Conservation (phyloP, 495 filamentous ascomycete genomes). For the Trichoderma reesei region DNA sequence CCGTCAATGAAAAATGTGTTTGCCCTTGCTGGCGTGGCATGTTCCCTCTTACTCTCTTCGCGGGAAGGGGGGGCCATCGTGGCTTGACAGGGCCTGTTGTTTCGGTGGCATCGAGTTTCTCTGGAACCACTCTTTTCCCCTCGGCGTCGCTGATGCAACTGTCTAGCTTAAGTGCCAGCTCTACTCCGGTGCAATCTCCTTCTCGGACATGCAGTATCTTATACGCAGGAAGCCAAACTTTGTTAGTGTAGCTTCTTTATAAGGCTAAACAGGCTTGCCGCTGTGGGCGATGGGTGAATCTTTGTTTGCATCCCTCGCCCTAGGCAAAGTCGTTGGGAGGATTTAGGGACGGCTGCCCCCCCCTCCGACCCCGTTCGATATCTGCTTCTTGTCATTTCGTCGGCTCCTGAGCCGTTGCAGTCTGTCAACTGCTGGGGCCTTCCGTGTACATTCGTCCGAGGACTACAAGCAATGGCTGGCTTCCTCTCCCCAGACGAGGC, state of each 20-base stretch:
- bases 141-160: slow-evolving; percentile 5
- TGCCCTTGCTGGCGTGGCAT: too few relatives aligned
- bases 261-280: slow-evolving; percentile 6
- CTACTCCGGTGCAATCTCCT: slow-evolving; percentile 9
- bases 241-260: neutral
- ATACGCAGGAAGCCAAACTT: neutral
- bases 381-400: neutral
- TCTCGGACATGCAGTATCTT: slow-evolving; percentile 5
- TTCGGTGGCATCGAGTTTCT: neutral
- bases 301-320: neutral
- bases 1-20: too few relatives aligned
- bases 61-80: neutral
- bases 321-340: neutral
- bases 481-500: slow-evolving; percentile 13
- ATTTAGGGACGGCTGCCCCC: neutral
- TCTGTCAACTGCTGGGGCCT: neutral
- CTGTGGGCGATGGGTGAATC: neutral
- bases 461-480: neutral
- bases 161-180: neutral
- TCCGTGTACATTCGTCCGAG: neutral
- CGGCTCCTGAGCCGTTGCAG: neutral
- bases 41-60: neutral
- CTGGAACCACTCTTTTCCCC: neutral
- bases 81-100: neutral
- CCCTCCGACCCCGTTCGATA: neutral